phyloP scores from a whole-genome alignment of 2,329 filamentous ascomycete genomes.

The Aureobasidium vineae region DNA sequence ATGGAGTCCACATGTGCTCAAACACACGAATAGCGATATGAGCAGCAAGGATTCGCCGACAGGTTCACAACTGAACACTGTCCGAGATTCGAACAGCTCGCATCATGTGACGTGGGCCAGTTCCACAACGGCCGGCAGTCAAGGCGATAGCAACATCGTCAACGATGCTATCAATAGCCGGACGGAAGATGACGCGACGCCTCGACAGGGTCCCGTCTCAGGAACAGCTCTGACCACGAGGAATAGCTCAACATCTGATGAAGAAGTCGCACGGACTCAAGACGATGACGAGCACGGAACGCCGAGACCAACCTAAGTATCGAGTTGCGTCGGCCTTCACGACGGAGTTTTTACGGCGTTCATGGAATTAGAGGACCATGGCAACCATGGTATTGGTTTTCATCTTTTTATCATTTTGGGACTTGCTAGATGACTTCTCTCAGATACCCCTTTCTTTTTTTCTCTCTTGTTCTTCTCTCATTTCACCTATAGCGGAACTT shows the following conservation, averaged over 20 bases:
- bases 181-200: not conserved
- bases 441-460: conserved; percentile 16
- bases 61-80: not conserved
- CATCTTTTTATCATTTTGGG: not conserved
- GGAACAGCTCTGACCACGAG: not conserved
- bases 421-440: conserved; percentile 21
- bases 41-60: not conserved
- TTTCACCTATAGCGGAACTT: not conserved
- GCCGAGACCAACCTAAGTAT: not conserved
- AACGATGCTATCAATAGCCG: not conserved
- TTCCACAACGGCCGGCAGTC: conserved; percentile 22
- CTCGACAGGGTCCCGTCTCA: not conserved
- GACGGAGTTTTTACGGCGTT: conserved; percentile 8
- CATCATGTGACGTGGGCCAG: conserved; percentile 23
- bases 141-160: conserved; percentile 9
- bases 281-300: conserved; percentile 9
- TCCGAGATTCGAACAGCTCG: conserved; percentile 8
- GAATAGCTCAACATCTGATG: no score
- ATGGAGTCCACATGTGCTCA: conserved; percentile 48
- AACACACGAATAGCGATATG: not conserved
- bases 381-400: not conserved
- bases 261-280: not conserved
- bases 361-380: not conserved
- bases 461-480: not conserved
- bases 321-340: not conserved